These are phyloP conservation scores for Exserohilum rostratum DNA, from an alignment of 2,329 filamentous ascomycete species.

Conservation along the genomic window DNA sequence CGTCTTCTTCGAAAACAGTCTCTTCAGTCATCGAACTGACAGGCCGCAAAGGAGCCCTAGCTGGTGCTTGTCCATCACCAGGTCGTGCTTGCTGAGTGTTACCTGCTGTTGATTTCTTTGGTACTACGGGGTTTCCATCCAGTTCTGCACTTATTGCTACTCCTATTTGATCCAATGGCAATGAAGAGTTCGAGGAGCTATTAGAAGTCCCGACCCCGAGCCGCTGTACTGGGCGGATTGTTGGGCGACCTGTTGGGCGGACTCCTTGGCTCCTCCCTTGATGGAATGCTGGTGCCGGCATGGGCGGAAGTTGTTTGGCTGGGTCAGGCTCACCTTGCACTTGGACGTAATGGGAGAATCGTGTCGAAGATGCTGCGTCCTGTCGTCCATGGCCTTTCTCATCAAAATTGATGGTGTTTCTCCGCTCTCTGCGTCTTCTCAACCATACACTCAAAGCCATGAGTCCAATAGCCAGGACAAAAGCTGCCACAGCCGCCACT, in stretches of 20 bases:
- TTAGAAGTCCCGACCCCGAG: conserved; percentile 28
- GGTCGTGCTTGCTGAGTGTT: conserved; percentile 10
- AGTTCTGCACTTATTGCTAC: conserved; percentile 47
- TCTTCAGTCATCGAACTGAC: conserved; percentile 42
- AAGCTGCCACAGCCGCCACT: conserved; percentile 45
- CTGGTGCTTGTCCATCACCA: conserved; percentile 6
- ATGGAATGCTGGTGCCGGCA: conserved; percentile 15
- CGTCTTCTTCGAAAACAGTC: conserved; percentile 50
- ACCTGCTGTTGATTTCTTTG: conserved; percentile 11
- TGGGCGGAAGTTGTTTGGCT: conserved; percentile 22
- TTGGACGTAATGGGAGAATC: conserved; percentile 31
- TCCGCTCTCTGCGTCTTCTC: conserved; percentile 41
- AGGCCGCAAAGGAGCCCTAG: conserved; percentile 24
- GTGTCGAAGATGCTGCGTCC: conserved; percentile 23
- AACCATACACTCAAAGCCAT: conserved; percentile 47
- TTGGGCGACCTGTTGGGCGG: too few relatives aligned
- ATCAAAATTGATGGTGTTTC: conserved; percentile 23
- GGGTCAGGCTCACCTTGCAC: conserved; percentile 14
- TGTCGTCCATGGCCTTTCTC: conserved; percentile 25
- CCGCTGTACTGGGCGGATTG: conserved; percentile 27
- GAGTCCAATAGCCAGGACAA: conserved; percentile 47
- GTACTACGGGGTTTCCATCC: conserved; percentile 31
- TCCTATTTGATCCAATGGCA: conserved; percentile 44
- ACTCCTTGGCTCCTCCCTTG: conserved; percentile 9
- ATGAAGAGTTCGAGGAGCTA: conserved; percentile 28